Conservation (phyloP, 805 yeast genomes). For the Clavispora phyllophila region DNA sequence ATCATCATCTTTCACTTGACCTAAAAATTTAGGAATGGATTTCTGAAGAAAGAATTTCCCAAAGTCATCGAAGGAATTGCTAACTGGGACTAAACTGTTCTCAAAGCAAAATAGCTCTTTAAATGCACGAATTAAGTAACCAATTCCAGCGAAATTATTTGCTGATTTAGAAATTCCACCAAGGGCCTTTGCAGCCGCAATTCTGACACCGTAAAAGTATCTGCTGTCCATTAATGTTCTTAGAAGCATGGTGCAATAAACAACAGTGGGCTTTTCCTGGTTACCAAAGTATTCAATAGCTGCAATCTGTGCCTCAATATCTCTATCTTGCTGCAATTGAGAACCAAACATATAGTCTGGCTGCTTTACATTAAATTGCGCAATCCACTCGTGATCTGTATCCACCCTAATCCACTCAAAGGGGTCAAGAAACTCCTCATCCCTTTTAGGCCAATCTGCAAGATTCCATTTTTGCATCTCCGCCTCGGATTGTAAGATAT, state of each 20-base stretch:
- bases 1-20: conserved; percentile 54
- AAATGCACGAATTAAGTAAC: conserved; percentile 66
- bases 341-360: conserved; percentile 95
- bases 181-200: conserved; percentile 79
- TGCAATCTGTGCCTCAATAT: conserved; percentile 91
- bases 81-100: conserved; percentile 55
- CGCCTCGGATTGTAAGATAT: conserved; percentile 54
- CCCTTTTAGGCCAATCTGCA: conserved; percentile 63
- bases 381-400: conserved; percentile 96
- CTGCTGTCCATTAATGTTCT: conserved; percentile 79
- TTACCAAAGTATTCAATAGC: conserved; percentile 71
- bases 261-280: conserved; percentile 48
- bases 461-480: conserved; percentile 72
- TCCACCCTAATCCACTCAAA: conserved; percentile 98
- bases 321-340: conserved; percentile 90
- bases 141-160: conserved; percentile 64
- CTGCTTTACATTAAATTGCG: conserved; percentile 72
- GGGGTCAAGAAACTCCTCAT: conserved; percentile 77
- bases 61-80: conserved; percentile 76
- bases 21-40: conserved; percentile 59
- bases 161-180: conserved; percentile 61
- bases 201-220: conserved; percentile 84
- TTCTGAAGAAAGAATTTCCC: conserved; percentile 65
- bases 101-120: conserved; percentile 70
- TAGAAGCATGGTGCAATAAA: conserved; percentile 71